Evolutionary conservation across 352 stramenopile genomes (phyloP).

Genomic region (Globisporangium uncinulatum): DNA sequence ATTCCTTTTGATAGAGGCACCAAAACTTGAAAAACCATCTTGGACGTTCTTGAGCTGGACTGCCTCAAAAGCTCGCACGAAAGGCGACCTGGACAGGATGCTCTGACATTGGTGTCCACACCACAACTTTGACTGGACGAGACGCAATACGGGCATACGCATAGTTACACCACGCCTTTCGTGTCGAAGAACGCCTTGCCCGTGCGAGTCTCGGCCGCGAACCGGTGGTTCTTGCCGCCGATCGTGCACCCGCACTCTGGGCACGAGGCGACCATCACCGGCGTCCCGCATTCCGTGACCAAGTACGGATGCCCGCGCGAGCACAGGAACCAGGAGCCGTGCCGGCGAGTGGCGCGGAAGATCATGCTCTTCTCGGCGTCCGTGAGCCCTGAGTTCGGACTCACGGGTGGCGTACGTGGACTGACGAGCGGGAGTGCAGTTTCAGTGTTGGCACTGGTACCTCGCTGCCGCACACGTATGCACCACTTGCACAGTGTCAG

Average conservation of each 20-base stretch:
- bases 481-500: neutral
- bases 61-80: too few species aligned
- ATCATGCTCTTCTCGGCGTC: conserved; percentile 27
- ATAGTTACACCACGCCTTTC: conserved; percentile 3
- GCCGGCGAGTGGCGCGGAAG: conserved; percentile 7
- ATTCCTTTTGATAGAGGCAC: too few species aligned
- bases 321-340: conserved; percentile 26
- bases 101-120: too few species aligned
- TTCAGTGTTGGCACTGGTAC: neutral
- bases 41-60: too few species aligned
- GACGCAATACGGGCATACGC: neutral
- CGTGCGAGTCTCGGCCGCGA: neutral
- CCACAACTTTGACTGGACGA: too few species aligned
- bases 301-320: conserved; percentile 25
- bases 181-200: conserved; percentile 15
- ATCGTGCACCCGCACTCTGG: conserved; percentile 21
- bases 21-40: too few species aligned
- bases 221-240: conserved; percentile 17
- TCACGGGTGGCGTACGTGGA: conserved; percentile 7
- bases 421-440: neutral
- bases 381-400: conserved; percentile 19
- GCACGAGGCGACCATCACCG: conserved; percentile 14
- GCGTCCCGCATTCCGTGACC: conserved; percentile 24
- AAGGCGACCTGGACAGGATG: too few species aligned
- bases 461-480: neutral